These are phyloP conservation scores for Hypholoma fasciculare DNA, from an alignment of 768 basidiomycete genomes.

Conservation along the genomic window DNA sequence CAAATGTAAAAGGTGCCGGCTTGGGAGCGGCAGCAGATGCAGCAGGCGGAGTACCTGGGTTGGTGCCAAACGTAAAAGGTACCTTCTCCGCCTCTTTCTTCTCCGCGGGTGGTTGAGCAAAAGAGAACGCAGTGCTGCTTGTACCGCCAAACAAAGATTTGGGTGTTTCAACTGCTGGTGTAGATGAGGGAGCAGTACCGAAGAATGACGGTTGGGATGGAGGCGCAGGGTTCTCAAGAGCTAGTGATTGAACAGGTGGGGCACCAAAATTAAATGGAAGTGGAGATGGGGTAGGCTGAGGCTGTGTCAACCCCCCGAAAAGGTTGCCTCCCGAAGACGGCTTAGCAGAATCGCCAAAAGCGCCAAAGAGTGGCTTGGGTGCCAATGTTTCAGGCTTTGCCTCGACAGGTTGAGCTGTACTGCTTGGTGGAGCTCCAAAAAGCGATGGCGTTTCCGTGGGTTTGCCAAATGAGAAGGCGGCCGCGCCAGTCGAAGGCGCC, in stretches of 20 bases:
- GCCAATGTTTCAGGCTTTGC: slow-evolving; percentile 8
- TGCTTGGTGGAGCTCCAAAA: not conserved
- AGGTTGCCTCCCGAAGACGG: slow-evolving; percentile 17
- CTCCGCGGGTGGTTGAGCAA: slow-evolving; percentile 12
- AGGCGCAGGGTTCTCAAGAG: slow-evolving; percentile 11
- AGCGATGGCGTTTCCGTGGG: slow-evolving; percentile 7
- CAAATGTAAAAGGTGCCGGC: slow-evolving; percentile 38
- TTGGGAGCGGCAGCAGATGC: slow-evolving; percentile 23
- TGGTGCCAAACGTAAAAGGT: slow-evolving; percentile 37
- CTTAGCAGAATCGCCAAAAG: slow-evolving; percentile 17
- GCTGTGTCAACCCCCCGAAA: slow-evolving; percentile 10
- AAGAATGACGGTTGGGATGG: slow-evolving; percentile 15
- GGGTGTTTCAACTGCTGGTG: slow-evolving; percentile 30
- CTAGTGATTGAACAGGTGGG: slow-evolving; percentile 6
- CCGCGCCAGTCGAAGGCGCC: not conserved
- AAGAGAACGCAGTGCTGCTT: slow-evolving; percentile 15
- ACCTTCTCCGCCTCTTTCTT: slow-evolving; percentile 11
- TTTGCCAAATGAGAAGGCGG: slow-evolving; percentile 19
- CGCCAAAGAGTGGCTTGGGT: slow-evolving; percentile 20
- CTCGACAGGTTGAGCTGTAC: slow-evolving; percentile 11
- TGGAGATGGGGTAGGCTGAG: slow-evolving; percentile 20
- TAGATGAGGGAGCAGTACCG: slow-evolving; percentile 1
- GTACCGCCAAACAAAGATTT: slow-evolving; percentile 41
- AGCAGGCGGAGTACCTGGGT: slow-evolving; percentile 33
- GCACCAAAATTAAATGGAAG: slow-evolving; percentile 28